Conservation (phyloP, 1,139 yeast species). For the Geotrichum bryndzae region DNA sequence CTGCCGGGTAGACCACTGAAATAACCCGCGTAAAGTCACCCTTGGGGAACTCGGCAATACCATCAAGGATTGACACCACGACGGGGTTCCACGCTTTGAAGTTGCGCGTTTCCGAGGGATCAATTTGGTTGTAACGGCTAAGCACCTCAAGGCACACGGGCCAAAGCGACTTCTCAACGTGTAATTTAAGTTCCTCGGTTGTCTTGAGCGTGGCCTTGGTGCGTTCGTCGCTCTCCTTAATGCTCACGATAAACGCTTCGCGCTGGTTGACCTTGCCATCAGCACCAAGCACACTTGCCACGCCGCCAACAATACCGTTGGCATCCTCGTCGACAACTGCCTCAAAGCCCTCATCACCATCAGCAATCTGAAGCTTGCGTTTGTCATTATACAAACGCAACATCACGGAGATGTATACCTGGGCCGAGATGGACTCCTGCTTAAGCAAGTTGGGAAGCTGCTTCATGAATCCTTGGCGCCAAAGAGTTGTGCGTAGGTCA, state of each 20-base stretch:
- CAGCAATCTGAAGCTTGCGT: constrained; percentile 64
- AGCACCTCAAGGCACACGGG: constrained; percentile 69
- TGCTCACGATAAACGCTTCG: constrained; percentile 35
- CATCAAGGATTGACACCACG: constrained; percentile 77
- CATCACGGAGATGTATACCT: constrained; percentile 75
- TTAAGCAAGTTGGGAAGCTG: constrained; percentile 84
- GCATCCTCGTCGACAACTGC: constrained; percentile 13
- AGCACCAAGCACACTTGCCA: neutral
- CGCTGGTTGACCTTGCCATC: constrained; percentile 26
- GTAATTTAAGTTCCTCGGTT: constrained; percentile 11
- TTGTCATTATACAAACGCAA: constrained; percentile 75
- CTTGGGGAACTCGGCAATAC: constrained; percentile 70
- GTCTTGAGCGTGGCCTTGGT: constrained; percentile 21
- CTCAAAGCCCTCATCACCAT: constrained; percentile 47
- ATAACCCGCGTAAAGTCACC: constrained; percentile 62
- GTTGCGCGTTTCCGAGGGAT: constrained; percentile 67
- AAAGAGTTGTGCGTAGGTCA: constrained; percentile 74
- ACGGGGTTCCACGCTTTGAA: constrained; percentile 88
- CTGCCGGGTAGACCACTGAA: constrained; percentile 61
- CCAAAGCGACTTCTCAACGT: constrained; percentile 40
- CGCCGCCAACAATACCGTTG: constrained; percentile 13
- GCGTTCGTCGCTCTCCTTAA: constrained; percentile 30
- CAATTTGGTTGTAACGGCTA: constrained; percentile 63
- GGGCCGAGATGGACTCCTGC: constrained; percentile 88
- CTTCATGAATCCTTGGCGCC: constrained; percentile 90